Percentiles rank a stretch among this genome's conserved stretches.
phyloP scores from a whole-genome alignment of 257 asterid species.

The Ilex asprella region DNA sequence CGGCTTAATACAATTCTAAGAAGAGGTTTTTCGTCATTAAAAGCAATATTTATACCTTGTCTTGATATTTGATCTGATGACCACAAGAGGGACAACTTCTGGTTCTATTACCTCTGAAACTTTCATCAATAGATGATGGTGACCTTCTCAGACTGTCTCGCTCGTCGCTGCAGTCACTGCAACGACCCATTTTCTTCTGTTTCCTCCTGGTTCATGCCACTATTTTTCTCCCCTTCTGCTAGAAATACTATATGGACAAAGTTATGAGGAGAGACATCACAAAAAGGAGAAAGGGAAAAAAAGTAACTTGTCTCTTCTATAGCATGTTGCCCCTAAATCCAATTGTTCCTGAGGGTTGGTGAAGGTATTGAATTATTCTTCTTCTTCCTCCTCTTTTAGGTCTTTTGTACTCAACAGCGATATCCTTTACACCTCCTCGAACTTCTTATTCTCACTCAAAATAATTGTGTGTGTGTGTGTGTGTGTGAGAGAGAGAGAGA shows the following conservation, averaged over 20 bases:
- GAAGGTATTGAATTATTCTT: slow-evolving; percentile 36
- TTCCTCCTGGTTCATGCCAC: slow-evolving; percentile 4
- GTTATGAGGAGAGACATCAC: slow-evolving; percentile 2
- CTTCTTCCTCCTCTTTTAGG: slow-evolving; percentile 10
- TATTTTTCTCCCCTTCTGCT: slow-evolving; percentile 7
- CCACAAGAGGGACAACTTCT: slow-evolving; percentile 40
- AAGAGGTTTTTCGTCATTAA: too few species aligned
- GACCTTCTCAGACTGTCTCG: slow-evolving; percentile 1
- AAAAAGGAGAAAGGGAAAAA: slow-evolving; percentile 28
- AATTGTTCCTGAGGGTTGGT: slow-evolving; percentile 29
- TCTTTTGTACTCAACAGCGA: slow-evolving; percentile 1
- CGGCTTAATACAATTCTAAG: too few species aligned
- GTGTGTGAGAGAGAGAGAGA: too few species aligned
- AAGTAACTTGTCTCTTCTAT: slow-evolving; percentile 26
- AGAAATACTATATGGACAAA: slow-evolving; percentile 15
- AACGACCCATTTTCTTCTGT: slow-evolving; percentile 21
- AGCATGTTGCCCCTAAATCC: slow-evolving; percentile 25
- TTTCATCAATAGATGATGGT: not conserved
- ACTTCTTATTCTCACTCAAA: too few species aligned
- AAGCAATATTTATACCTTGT: slow-evolving; percentile 19
- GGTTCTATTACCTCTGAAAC: slow-evolving; percentile 2
- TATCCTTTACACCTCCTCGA: too few species aligned
- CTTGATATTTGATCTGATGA: slow-evolving; percentile 21
- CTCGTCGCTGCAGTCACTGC: slow-evolving; percentile 15
- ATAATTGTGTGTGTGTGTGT: too few species aligned